A percentile compares a stretch with the other conserved stretches of the same genome.
These are phyloP conservation scores for Fraxinus anomala DNA, from an alignment of 257 asterid species.

Conservation along the genomic window DNA sequence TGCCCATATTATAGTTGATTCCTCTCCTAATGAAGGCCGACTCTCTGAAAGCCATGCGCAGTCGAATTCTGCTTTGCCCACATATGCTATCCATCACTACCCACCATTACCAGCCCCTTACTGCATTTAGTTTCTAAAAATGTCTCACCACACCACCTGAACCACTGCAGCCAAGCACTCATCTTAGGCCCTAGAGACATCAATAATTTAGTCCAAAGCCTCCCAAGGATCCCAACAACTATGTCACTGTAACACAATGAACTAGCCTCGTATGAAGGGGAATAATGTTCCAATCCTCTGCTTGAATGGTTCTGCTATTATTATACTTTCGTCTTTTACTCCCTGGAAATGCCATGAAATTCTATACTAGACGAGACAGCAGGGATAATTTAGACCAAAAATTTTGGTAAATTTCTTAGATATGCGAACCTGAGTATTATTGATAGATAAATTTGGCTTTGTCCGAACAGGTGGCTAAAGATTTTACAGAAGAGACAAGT, in stretches of 20 bases:
- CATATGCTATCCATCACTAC: neutral
- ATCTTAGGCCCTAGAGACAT: neutral
- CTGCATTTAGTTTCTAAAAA: too few species aligned
- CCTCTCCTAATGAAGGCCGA: neutral
- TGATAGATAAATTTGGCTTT: constrained; percentile 18
- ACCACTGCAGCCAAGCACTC: neutral
- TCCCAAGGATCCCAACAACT: neutral
- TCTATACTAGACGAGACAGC: neutral
- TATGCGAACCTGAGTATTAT: constrained; percentile 26
- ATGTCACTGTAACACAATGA: neutral
- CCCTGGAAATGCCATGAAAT: neutral
- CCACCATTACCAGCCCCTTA: neutral
- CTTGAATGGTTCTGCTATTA: neutral
- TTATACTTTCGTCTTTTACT: neutral
- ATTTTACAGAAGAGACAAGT: constrained; percentile 42
- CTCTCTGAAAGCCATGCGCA: too few species aligned
- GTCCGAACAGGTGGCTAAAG: constrained; percentile 38
- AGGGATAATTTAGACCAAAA: constrained; percentile 1
- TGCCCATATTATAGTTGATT: neutral
- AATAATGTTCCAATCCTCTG: constrained; percentile 21
- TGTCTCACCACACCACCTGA: too few species aligned
- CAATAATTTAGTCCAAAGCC: neutral
- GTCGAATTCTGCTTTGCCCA: neutral
- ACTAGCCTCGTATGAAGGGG: constrained; percentile 11
- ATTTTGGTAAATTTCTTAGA: constrained; percentile 10